Evolutionary conservation across 129 eudicot genomes (phyloP).

Genomic region (Scalesia atractyloides): DNA sequence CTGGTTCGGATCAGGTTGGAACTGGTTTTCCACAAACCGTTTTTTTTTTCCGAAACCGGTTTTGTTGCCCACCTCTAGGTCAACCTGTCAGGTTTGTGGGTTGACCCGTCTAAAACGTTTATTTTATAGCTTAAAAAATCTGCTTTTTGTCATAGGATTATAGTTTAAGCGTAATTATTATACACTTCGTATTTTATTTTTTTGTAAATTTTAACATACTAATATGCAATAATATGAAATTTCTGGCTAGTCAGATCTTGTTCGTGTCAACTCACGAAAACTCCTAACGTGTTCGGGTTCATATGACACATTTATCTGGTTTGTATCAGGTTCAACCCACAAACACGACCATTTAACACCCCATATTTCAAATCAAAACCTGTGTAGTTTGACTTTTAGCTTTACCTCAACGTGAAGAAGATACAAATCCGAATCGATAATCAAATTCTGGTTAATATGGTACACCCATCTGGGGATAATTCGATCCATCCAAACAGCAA

Average conservation of each 20-base stretch:
- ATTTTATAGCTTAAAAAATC: not conserved
- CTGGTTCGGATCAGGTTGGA: too few relatives aligned
- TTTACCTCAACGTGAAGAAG: conserved; percentile 88
- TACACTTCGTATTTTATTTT: not conserved
- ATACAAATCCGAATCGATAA: conserved; percentile 81
- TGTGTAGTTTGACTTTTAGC: not conserved
- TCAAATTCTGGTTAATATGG: conserved; percentile 71
- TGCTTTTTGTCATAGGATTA: not conserved
- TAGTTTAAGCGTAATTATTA: not conserved
- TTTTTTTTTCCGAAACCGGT: too few relatives aligned
- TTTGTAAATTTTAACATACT: not conserved
- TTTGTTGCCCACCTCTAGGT: not conserved
- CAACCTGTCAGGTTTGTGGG: not conserved
- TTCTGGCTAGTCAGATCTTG: not conserved
- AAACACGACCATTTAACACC: not conserved
- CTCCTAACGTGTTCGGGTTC: not conserved
- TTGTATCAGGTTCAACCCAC: not conserved
- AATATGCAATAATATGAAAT: not conserved
- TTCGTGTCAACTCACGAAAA: not conserved
- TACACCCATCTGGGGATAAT: conserved; percentile 77
- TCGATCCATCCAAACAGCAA: conserved; percentile 65
- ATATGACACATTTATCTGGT: not conserved
- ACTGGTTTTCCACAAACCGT: too few relatives aligned
- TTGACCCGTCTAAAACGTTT: not conserved
- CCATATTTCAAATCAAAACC: not conserved